phyloP scores from a whole-genome alignment of 2,329 filamentous ascomycete genomes.

The Diplodia corticola region DNA sequence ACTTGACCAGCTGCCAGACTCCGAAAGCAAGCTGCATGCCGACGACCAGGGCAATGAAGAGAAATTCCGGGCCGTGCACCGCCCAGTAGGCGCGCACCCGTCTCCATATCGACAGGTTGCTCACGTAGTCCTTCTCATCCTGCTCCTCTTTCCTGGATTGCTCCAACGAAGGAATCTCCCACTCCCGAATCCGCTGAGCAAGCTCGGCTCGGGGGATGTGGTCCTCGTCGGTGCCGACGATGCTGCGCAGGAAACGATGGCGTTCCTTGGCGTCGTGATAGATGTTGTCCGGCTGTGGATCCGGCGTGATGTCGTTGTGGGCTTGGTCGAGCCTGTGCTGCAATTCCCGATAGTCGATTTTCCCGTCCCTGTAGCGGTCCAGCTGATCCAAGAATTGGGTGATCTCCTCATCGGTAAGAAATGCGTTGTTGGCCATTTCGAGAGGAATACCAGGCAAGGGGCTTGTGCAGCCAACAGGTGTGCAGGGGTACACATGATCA shows the following conservation, averaged over 20 bases:
- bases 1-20: constrained; percentile 58
- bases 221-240: constrained; percentile 49
- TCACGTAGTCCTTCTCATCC: constrained; percentile 50
- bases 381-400: constrained; percentile 55
- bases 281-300: constrained; percentile 49
- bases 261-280: constrained; percentile 43
- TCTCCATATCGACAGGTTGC: constrained; percentile 48
- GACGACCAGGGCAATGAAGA: constrained; percentile 53
- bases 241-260: constrained; percentile 54
- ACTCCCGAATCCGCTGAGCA: constrained; percentile 44
- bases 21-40: constrained; percentile 53
- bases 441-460: background rate
- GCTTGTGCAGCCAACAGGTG: background rate
- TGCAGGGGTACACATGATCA: background rate
- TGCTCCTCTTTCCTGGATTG: constrained; percentile 51
- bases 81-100: constrained; percentile 56
- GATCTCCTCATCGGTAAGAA: constrained; percentile 51
- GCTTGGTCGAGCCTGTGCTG: constrained; percentile 56
- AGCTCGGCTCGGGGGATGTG: constrained; percentile 52
- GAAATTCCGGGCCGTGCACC: constrained; percentile 55
- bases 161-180: constrained; percentile 52
- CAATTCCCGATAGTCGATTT: constrained; percentile 55
- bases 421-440: background rate
- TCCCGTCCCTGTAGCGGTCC: constrained; percentile 54
- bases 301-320: constrained; percentile 53